phyloP scores from a whole-genome alignment of 1,284 basidiomycete species.

The Pterulicium gracile region DNA sequence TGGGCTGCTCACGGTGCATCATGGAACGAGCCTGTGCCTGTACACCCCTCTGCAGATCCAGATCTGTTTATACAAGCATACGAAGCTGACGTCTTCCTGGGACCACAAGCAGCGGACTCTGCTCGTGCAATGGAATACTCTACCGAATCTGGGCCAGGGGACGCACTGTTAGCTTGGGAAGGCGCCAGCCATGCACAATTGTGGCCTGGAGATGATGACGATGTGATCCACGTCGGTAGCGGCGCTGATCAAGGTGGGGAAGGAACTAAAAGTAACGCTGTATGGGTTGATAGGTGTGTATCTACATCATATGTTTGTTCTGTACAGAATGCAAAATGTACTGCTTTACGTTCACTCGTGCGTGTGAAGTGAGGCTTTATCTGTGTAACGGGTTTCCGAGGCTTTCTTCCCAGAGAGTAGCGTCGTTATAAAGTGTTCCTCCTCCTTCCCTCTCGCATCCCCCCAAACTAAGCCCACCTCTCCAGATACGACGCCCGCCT shows the following conservation, averaged over 20 bases:
- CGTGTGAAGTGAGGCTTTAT: neutral
- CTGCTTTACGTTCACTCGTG: no score
- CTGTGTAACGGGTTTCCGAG: neutral
- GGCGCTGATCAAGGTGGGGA: conserved; percentile 9
- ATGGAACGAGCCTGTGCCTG: no score
- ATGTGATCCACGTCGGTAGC: conserved; percentile 8
- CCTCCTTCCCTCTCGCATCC: conserved; percentile 10
- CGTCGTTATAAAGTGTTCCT: neutral
- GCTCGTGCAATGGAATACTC: conserved; percentile 37
- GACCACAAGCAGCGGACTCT: conserved; percentile 29
- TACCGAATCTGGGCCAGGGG: conserved; percentile 10
- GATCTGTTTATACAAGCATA: conserved; percentile 52
- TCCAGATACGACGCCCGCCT: conserved; percentile 73
- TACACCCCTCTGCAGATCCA: no score
- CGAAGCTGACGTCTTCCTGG: conserved; percentile 53
- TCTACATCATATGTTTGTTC: no score
- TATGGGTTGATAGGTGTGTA: conserved; percentile 59
- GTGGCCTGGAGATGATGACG: conserved; percentile 1
- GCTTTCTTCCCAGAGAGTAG: no score
- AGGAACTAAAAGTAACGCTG: conserved; percentile 6
- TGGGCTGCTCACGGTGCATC: no score
- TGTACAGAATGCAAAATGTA: no score
- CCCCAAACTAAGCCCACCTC: conserved; percentile 9
- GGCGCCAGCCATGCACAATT: conserved; percentile 22
- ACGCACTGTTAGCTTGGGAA: conserved; percentile 20